Conservation (phyloP, 177 flowering plant species). For the Vitis hybrid region DNA sequence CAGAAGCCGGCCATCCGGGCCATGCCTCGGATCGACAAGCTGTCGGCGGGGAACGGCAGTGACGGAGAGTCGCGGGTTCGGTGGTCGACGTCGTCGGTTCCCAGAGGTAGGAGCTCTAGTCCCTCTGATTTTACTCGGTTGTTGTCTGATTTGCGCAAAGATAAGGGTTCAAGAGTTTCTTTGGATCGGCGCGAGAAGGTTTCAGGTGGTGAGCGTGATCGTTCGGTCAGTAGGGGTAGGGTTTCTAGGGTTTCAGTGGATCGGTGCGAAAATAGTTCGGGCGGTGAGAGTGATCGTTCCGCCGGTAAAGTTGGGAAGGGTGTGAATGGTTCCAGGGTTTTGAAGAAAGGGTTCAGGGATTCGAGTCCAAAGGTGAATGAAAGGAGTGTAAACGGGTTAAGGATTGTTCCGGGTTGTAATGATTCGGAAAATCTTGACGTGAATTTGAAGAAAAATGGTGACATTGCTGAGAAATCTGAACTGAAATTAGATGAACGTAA, state of each 20-base stretch:
- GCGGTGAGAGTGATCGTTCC: background rate
- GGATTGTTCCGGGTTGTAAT: constrained; percentile 24
- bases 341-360: constrained; percentile 17
- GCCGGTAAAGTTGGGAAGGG: constrained; percentile 10
- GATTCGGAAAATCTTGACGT: constrained; percentile 7
- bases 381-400: constrained; percentile 7
- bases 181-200: constrained; percentile 16
- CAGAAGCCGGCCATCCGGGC: constrained; percentile 49
- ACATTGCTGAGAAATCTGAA: background rate
- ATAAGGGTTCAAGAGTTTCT: constrained; percentile 41
- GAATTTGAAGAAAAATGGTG: constrained; percentile 9
- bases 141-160: constrained; percentile 46
- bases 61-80: constrained; percentile 31
- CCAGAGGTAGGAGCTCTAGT: constrained; percentile 81
- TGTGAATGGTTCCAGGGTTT: constrained; percentile 16
- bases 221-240: constrained; percentile 1
- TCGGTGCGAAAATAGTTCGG: background rate
- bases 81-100: constrained; percentile 61
- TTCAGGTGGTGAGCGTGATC: constrained; percentile 11
- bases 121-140: constrained; percentile 60
- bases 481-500: constrained; percentile 12
- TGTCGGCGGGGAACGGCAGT: constrained; percentile 9
- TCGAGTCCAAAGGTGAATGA: constrained; percentile 16
- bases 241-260: constrained; percentile 7
- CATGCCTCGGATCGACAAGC: constrained; percentile 48